These are phyloP conservation scores for Taphrina flavorubra DNA, from an alignment of 1,139 yeast species.

Conservation along the genomic window DNA sequence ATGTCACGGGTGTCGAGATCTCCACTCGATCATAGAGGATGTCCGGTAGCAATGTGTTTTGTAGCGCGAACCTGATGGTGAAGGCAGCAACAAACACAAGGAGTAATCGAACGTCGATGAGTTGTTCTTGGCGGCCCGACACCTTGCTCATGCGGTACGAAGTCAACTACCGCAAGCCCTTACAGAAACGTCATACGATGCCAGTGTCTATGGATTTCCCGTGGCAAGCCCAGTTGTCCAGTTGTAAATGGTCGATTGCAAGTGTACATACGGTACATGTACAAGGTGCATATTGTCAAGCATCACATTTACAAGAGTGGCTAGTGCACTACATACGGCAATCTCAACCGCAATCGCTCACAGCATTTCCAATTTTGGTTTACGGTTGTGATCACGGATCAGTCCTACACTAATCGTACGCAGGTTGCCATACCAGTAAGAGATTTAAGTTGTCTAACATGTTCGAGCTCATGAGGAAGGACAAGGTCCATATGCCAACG, in stretches of 20 bases:
- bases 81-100: constrained; percentile 21
- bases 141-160: constrained; percentile 11
- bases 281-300: no score
- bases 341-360: neutral
- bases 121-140: neutral
- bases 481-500: neutral
- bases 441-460: no score
- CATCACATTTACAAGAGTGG: neutral
- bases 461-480: neutral
- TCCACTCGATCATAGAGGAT: constrained; percentile 59
- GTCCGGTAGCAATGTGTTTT: constrained; percentile 26
- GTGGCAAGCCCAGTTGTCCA: no score
- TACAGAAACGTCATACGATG: no score
- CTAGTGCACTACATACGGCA: constrained; percentile 11
- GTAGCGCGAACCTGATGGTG: constrained; percentile 14
- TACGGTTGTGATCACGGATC: no score
- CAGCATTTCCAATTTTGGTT: no score
- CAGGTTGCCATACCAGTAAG: no score
- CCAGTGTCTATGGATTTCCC: no score
- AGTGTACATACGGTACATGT: no score
- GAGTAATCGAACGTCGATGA: constrained; percentile 12
- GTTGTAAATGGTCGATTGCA: no score
- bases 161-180: neutral
- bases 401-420: neutral
- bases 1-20: constrained; percentile 77